A percentile compares a stretch with the other conserved stretches of the same genome.
phyloP scores from a whole-genome alignment of 2,329 filamentous ascomycete species.

The Fusarium mundagurra region DNA sequence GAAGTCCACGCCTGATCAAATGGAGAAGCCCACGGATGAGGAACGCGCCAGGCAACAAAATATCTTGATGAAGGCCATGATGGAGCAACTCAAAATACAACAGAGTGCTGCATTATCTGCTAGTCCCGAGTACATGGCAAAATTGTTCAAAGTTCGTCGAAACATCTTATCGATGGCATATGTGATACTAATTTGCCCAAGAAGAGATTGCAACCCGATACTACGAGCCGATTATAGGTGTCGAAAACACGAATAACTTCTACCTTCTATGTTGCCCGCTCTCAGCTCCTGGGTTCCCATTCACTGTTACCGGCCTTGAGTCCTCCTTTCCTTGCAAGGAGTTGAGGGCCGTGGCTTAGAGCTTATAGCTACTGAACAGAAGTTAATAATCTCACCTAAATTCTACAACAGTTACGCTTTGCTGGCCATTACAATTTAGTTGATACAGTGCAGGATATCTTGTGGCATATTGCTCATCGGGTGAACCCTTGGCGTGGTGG shows the following conservation, averaged over 20 bases:
- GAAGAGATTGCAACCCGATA: background rate
- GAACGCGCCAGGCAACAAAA: background rate
- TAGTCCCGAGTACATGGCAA: too few relatives aligned
- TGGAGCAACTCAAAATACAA: too few relatives aligned
- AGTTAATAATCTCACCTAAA: background rate
- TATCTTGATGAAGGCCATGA: rapidly evolving
- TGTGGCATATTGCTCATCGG: background rate
- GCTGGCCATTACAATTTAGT: background rate
- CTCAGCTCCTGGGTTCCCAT: background rate
- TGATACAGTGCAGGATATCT: background rate
- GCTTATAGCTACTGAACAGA: background rate
- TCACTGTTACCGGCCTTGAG: background rate
- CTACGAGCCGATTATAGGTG: background rate
- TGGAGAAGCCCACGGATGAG: background rate
- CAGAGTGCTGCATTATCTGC: too few relatives aligned
- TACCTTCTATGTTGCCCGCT: background rate
- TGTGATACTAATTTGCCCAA: background rate
- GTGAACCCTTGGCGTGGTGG: background rate
- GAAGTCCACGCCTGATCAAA: background rate
- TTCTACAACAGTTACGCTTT: background rate
- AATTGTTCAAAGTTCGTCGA: background rate
- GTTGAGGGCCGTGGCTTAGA: background rate
- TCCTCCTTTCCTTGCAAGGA: background rate
- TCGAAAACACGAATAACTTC: background rate
- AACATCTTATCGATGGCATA: background rate